A percentile compares a stretch with the other conserved stretches of the same genome.
These are phyloP conservation scores for Infundibulicybe gibba DNA, from an alignment of 768 basidiomycete genomes.

Conservation along the genomic window DNA sequence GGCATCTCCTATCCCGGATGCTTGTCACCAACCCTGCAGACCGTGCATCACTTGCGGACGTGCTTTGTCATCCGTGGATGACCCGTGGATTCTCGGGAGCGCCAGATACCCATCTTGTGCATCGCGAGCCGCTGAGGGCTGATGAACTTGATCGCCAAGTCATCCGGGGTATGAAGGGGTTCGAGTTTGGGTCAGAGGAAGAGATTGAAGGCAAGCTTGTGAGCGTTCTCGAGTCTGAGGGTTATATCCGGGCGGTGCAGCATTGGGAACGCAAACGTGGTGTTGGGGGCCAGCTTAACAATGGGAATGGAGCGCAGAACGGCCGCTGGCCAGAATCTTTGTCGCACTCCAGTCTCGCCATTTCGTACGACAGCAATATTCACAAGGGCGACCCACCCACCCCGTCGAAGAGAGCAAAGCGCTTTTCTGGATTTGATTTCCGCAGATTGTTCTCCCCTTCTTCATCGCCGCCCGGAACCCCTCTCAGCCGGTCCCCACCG, in stretches of 20 bases:
- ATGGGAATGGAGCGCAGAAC: constrained; percentile 31
- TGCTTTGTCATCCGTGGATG: constrained; percentile 91
- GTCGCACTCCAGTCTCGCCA: constrained; percentile 67
- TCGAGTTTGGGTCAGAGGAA: constrained; percentile 90
- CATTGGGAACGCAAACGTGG: constrained; percentile 74
- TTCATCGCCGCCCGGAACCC: constrained; percentile 37
- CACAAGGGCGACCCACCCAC: constrained; percentile 37
- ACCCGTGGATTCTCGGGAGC: constrained; percentile 77
- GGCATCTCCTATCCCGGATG: constrained; percentile 90
- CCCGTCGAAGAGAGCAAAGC: constrained; percentile 63
- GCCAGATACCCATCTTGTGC: constrained; percentile 81
- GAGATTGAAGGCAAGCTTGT: constrained; percentile 77
- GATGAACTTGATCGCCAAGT: constrained; percentile 89
- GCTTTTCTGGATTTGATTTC: constrained; percentile 96
- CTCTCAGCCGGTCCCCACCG: constrained; percentile 51
- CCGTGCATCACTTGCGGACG: constrained; percentile 81
- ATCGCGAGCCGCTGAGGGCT: constrained; percentile 83
- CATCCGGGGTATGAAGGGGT: constrained; percentile 89
- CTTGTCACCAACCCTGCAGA: constrained; percentile 89
- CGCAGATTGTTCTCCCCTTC: constrained; percentile 80
- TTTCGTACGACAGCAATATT: constrained; percentile 52
- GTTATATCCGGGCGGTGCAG: constrained; percentile 68
- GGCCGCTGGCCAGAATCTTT: constrained; percentile 53
- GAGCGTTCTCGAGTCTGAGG: constrained; percentile 72
- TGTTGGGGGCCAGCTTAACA: constrained; percentile 26